Evolutionary conservation across 1,284 basidiomycete species (phyloP), one percentile per base, ranked within the genome.

Genomic region (Trichosporon coremiiforme): DNA sequence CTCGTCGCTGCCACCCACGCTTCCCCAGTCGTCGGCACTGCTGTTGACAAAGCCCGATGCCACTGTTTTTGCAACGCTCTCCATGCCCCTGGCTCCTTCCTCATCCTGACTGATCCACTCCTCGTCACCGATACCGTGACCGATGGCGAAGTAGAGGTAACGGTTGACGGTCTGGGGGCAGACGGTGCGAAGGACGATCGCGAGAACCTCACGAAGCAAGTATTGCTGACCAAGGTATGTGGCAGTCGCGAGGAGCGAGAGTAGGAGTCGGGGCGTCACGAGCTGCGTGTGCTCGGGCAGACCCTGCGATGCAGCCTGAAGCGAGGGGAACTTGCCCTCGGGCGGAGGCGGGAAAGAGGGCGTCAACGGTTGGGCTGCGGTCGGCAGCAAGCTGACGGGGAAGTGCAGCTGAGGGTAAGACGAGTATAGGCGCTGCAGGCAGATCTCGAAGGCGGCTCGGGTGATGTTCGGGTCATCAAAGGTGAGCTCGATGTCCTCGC

Each of bases 391-490:
- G n/a, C 86, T 84, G 0, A 89, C 86, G 29, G 89, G 87, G 70
- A 94, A 85, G 76, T 89, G 86, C 31, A 95, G 85, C 0, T 86
- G 85, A 5, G 93, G 93, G 0, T 91, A 91, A n/a, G 92, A 90
- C 33, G 92, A 92, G 78, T 95, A 95, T 7, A 95, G 86, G 53
- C 91, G 87, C 9, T 93, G 88, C 66, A 95, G 87, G 78, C 91
- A 93, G 75, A 94, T 85, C 85, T 87, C 86, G 71, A 87, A 86
- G 1, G 85, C 85, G 76, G 91, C 87, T 72, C 92, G 86, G 8
- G 92, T 93, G 78, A 95, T 94, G 78, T 95, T 95, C 9, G 85
- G 87, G 78, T 95, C 93, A 76, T 94, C 91, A 72, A 95, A 91
- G 45, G 87, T 86, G 50, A 95, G 85, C 73, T 90, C 86, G 60